Base-by-base conservation (phyloP, 176 grass and related monocot species). In the Themeda triandra region DNA sequence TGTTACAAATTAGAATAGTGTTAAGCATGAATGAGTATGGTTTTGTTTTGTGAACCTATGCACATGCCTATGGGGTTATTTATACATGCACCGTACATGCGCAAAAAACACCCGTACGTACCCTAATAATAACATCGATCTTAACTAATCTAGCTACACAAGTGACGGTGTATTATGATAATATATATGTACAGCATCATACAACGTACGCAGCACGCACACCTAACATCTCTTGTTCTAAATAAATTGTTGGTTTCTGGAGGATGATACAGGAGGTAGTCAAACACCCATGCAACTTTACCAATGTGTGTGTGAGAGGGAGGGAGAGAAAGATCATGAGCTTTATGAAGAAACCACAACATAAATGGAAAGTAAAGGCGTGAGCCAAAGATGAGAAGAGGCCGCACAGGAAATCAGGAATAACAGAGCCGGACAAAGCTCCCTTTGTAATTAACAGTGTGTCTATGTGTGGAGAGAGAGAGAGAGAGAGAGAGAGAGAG, bases 261-360 rank as follows among this genome's bases (percentile, higher is more conserved):
- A 77, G 33, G 9, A 29, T 62, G 14, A 0, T n/a, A n/a, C n/a
- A 18, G 54, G 13, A 27, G 14, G 2, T 6, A 35, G 37, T 27
- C 28, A 46, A 82, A 42, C 35, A 29, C 60, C 10, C 21, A 70
- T 62, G 63, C 48, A 72, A 29, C 9, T 21, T 39, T 51, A 71
- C 30, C 8, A 48, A 37, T 48, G 45, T 48, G 45, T 48, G 62
- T 54, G 82, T 14, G 33, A 3, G 33, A 35, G 33, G 32, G 4
- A 32, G 13, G 67, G 68, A 59, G 48, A 71, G 65, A 86, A 68
- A 63, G 29, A 46, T 15, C 12, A 45, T 13, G 21, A 71, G n/a
- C 81, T 75, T 79, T 86, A 54, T 30, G 76, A 63, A 51, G 88
- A 77, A 83, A 46, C 28, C 39, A 82, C 15, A 67, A 75, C 33